Base-by-base conservation (phyloP, 1,139 yeast genomes). In the Protomyces inouyei region DNA sequence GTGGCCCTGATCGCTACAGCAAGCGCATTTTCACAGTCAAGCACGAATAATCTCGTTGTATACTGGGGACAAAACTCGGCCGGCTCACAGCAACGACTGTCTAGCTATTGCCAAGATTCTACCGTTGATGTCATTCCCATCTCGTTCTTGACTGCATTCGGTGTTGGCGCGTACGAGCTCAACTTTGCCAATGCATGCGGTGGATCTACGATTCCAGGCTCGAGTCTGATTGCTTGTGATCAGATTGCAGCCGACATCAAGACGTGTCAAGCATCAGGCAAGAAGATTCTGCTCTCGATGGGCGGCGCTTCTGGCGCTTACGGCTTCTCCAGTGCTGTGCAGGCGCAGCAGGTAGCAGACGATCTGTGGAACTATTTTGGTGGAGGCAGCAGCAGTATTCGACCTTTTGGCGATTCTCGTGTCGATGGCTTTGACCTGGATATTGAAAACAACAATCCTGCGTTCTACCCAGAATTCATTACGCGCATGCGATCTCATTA, bases 31-130 rank as follows among this genome's bases (percentile, higher is more conserved):
- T 64, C 61, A 48, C 67, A 65, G 10, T 61, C 67, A 12, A 52
- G 67, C 2, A 64, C 57, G 63, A 57, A 81, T 57, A 87, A 88
- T 70, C 84, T 89, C 57, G 96, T 86, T 37, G 81, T 88, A 16
- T 90, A 90, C 76, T 91, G 97, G 97, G 97, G 97, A 55, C 97
- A 91, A 76, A 84, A 85, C 72, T 85, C 95, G 18, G 87, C 84
- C 38, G 69, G 67, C 38, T 73, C 83, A 52, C 96, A 91, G 74
- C 78, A 83, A 67, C 74, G 82, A 16, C 79, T 92, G 65, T 79
- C 85, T 6, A 75, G 79, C 65, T 89, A 90, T 77, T 92, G 97
- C 78, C 79, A 82, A 65, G 80, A 83, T 46, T 82, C 82, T 66
- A 80, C 84, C 57, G 87, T 85, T 45, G 97, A 90, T 72, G 86